Percentiles rank a stretch among this genome's conserved stretches.
Evolutionary conservation across 1,284 basidiomycete species (phyloP).

Genomic region (Leccinum huronense): DNA sequence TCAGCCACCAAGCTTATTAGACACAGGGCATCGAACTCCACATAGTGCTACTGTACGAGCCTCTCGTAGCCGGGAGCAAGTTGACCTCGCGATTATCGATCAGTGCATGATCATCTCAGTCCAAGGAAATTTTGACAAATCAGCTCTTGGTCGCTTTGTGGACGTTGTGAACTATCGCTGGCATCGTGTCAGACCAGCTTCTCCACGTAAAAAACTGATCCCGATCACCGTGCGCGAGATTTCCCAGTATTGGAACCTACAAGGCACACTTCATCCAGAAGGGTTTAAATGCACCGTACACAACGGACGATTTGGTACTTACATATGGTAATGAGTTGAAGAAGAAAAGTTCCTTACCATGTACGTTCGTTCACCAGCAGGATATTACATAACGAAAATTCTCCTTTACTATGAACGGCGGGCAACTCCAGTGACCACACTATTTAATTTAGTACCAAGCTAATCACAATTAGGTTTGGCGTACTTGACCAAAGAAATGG

Average conservation of each 20-base stretch:
- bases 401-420: conserved; percentile 6
- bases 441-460: conserved; percentile 1
- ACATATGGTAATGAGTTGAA: conserved; percentile 5
- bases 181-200: conserved; percentile 14
- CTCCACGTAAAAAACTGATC: conserved; percentile 27
- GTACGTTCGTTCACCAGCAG: conserved; percentile 5
- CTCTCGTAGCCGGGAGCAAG: background rate
- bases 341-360: conserved; percentile 10
- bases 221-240: conserved; percentile 18
- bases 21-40: conserved; percentile 11
- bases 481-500: background rate
- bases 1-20: conserved; percentile 7
- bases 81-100: conserved; percentile 24
- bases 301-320: conserved; percentile 18
- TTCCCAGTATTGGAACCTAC: conserved; percentile 16
- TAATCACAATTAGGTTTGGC: background rate
- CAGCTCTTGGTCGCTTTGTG: conserved; percentile 2
- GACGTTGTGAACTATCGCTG: conserved; percentile 9
- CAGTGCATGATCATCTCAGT: conserved; percentile 15
- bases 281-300: conserved; percentile 20
- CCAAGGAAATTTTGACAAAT: conserved; percentile 18
- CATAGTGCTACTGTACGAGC: conserved; percentile 1
- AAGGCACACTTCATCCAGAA: conserved; percentile 17
- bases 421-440: background rate
- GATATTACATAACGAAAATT: background rate